Evolutionary conservation across 331 rosid species (phyloP), one percentile per base, ranked within the genome.

Genomic region (Quercus lobata): DNA sequence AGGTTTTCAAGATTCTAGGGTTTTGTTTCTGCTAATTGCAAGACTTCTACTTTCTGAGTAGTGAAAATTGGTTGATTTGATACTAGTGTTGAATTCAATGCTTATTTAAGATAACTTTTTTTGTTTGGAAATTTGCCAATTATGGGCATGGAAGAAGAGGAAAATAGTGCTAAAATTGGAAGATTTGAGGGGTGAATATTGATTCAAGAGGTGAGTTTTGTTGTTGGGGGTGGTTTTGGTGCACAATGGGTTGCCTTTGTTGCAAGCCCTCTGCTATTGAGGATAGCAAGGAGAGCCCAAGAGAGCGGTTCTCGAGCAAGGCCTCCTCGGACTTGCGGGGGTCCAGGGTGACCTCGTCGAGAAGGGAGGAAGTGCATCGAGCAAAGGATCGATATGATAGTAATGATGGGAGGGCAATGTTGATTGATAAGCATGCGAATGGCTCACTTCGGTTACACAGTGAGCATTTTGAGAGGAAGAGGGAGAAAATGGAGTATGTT

Each of bases 241-340:
- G 77, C 80, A 85, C 78, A 80, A 93, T 93, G 97, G 97, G 97
- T 84, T 74, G 97, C 87, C 29, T 80, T 75, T 91, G 85, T 78
- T 89, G 97, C 90, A 93, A 91, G 86, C 93, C 97, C 81, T 93
- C 88, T 81, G 94, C 97, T 65, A 93, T 93, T 85, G 97, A 93
- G 83, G 97, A 93, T 69, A 90, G 97, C 84, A 93, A 88, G 84
- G 99, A 95, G 82, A 93, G 97, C 83, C 99, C 99, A 10, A 86
- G 94, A 79, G 97, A 95, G 86, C 86, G 90, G 62, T 66, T 91
- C 65, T 76, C 96, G 0, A 90, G 77, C 81, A 95, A 91, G 88
- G 76, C 85, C 32, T 80, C 90, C 3, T 73, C 86, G 8, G 96
- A 91, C 29, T 78, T 74, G 15, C 87, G 81, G 72, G 89, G 77